A percentile compares a stretch with the other conserved stretches of the same genome.
Evolutionary conservation across 352 stramenopile genomes (phyloP).

Genomic region (Globisporangium polare): DNA sequence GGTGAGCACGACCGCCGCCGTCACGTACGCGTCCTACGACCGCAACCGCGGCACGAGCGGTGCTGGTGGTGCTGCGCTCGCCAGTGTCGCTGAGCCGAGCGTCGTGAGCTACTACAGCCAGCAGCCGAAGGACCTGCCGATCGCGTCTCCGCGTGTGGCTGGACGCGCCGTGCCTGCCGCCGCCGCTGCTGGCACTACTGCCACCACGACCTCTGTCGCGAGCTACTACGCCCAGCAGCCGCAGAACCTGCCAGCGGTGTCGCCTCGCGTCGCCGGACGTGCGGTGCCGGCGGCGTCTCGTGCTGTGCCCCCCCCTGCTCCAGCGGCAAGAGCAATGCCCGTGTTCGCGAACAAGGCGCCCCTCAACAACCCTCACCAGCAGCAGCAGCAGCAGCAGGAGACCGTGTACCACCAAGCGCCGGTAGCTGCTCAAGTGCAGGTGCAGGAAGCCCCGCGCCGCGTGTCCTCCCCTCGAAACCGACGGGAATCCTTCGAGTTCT

Average conservation of each 20-base stretch:
- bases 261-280: slow-evolving; percentile 29
- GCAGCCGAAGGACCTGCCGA: slow-evolving; percentile 35
- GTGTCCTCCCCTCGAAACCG: slow-evolving; percentile 26
- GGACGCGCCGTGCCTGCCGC: slow-evolving; percentile 36
- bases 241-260: slow-evolving; percentile 3
- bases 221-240: slow-evolving; percentile 5
- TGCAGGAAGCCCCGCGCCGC: slow-evolving; percentile 12
- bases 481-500: slow-evolving; percentile 41
- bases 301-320: not conserved
- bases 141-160: slow-evolving; percentile 36
- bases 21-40: slow-evolving; percentile 32
- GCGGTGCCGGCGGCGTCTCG: slow-evolving; percentile 35
- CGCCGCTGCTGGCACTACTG: not conserved
- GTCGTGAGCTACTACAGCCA: slow-evolving; percentile 56
- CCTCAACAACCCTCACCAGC: not conserved
- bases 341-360: slow-evolving; percentile 16
- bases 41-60: slow-evolving; percentile 17
- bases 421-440: not conserved
- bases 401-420: not conserved
- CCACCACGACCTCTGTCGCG: slow-evolving; percentile 4
- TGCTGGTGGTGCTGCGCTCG: slow-evolving; percentile 3
- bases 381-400: not conserved
- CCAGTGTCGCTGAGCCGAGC: slow-evolving; percentile 12
- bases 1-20: slow-evolving; percentile 24
- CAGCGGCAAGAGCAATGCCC: slow-evolving; percentile 8